Evolutionary conservation across 2,329 filamentous ascomycete genomes (phyloP), one percentile per base, ranked within the genome.

Genomic region (Botrytis galanthina): DNA sequence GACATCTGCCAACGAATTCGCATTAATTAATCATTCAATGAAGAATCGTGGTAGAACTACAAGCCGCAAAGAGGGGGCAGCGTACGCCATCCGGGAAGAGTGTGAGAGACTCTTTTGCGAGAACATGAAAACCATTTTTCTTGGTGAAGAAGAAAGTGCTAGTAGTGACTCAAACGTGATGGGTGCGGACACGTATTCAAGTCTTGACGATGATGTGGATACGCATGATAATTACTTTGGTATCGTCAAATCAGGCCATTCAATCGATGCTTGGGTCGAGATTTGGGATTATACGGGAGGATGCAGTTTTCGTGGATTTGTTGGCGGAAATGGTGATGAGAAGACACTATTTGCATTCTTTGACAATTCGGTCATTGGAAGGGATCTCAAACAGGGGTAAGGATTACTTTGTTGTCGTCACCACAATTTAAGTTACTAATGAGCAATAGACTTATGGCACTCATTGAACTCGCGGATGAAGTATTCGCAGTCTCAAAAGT

Each of bases 31-130:
- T 81, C 84, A 81, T 78, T 69, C 64, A 51, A 75, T 63, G 37
- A 75, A 74, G 61, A 77, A 78, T 76, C 77, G 76, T 78, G 77
- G 78, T 73, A 78, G 64, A 72, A 78, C 73, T 66, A 80, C 78
- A 83, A 82, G 84, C 82, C 86, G 88, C 82, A 88, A 88, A 92
- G 92, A 92, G 93, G 94, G 94, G 94, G 94, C 94, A 91, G 91
- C 93, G 92, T 90, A 93, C 86, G 91, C 91, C 87, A 97, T 97
- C 89, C 94, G 92, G 93, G 94, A 92, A 94, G 94, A 97, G 93
- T 97, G 95, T 97, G 95, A 97, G 94, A 98, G 95, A 89, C 95
- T 97, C 92, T 97, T 97, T 90, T 97, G 95, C 87, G 94, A 95
- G 92, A 92, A 91, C 89, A 93, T 97, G 91, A 92, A 90, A 86